phyloP scores from a whole-genome alignment of 805 yeast species.

The Metschnikowia kofuensis region DNA sequence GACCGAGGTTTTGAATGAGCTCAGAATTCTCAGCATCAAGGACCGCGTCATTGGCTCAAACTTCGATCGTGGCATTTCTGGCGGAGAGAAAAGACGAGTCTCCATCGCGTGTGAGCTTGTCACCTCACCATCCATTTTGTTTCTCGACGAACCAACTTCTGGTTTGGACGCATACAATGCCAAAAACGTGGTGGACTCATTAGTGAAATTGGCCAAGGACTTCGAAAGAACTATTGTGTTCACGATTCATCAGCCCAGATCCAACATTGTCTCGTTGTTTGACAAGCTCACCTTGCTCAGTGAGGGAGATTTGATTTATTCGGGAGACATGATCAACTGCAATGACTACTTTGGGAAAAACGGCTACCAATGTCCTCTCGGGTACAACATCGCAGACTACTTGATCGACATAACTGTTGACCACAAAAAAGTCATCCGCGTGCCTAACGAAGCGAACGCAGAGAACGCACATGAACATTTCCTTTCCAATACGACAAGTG shows the following conservation, averaged over 20 bases:
- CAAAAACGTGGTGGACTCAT: constrained; percentile 79
- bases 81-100: constrained; percentile 89
- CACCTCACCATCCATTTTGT: constrained; percentile 79
- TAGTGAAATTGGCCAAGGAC: constrained; percentile 74
- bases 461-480: constrained; percentile 32
- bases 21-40: constrained; percentile 77
- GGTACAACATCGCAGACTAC: constrained; percentile 92
- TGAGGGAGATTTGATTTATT: constrained; percentile 80
- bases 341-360: constrained; percentile 68
- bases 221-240: constrained; percentile 85
- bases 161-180: constrained; percentile 96
- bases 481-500: constrained; percentile 22
- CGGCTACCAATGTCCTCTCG: constrained; percentile 83
- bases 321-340: constrained; percentile 78
- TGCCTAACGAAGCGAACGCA: constrained; percentile 11
- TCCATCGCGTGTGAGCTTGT: constrained; percentile 93
- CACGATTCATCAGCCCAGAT: constrained; percentile 96
- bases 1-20: constrained; percentile 77
- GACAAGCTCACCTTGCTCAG: constrained; percentile 79
- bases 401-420: constrained; percentile 87
- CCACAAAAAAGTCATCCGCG: constrained; percentile 34
- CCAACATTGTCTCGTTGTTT: constrained; percentile 89
- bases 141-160: constrained; percentile 91
- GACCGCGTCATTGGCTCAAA: constrained; percentile 88
- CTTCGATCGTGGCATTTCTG: constrained; percentile 86